Evolutionary conservation across 2,329 filamentous ascomycete species (phyloP).

Genomic region (Paraphoma sp.): DNA sequence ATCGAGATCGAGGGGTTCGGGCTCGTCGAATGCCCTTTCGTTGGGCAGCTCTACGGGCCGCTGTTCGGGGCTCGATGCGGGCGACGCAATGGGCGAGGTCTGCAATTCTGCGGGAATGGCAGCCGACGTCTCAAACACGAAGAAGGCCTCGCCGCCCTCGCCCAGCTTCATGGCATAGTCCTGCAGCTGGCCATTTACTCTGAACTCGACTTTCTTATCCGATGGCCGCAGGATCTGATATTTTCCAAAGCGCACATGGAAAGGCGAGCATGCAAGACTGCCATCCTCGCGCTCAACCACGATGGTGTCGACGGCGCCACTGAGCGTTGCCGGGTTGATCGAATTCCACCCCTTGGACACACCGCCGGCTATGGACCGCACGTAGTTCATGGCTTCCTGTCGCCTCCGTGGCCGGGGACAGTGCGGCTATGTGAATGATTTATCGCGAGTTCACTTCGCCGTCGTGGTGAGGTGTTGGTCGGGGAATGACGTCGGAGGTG

Average conservation of each 20-base stretch:
- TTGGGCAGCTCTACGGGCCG: slow-evolving; percentile 58
- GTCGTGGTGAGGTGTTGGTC: not conserved
- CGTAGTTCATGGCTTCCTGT: slow-evolving; percentile 81
- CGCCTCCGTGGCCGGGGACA: too few relatives aligned
- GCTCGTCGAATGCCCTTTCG: slow-evolving; percentile 65
- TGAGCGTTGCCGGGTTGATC: slow-evolving; percentile 96
- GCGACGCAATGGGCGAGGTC: slow-evolving; percentile 92
- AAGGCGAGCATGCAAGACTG: slow-evolving; percentile 87
- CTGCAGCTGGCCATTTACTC: slow-evolving; percentile 90
- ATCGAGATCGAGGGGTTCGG: slow-evolving; percentile 73
- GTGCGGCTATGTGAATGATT: too few relatives aligned
- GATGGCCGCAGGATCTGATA: slow-evolving; percentile 93
- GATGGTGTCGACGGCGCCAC: slow-evolving; percentile 98
- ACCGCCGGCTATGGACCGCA: slow-evolving; percentile 90
- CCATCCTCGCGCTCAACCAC: slow-evolving; percentile 96
- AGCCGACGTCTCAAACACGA: slow-evolving; percentile 94
- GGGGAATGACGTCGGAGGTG: not conserved
- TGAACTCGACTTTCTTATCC: slow-evolving; percentile 99
- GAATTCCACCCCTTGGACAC: slow-evolving; percentile 99
- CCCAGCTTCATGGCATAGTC: slow-evolving; percentile 98
- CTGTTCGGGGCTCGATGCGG: slow-evolving; percentile 79
- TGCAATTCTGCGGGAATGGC: slow-evolving; percentile 92
- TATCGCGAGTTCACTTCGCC: too few relatives aligned
- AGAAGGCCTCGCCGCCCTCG: slow-evolving; percentile 97
- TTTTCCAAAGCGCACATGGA: slow-evolving; percentile 98